A percentile compares a stretch with the other conserved stretches of the same genome.
Conservation (phyloP, 108 stramenopile genomes). For the Nitzschia putrida region DNA sequence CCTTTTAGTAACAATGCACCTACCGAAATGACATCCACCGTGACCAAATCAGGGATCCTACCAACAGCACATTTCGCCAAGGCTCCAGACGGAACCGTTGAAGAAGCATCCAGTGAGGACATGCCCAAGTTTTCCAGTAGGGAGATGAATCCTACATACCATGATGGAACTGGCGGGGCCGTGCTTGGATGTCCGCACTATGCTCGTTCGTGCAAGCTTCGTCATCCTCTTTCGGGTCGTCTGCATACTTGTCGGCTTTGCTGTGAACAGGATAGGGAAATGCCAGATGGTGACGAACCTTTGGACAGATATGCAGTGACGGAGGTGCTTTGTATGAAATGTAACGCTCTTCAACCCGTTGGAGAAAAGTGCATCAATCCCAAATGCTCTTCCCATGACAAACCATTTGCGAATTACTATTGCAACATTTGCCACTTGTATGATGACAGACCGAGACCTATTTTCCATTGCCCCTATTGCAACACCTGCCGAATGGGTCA, state of each 20-base stretch:
- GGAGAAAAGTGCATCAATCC: constrained; percentile 72
- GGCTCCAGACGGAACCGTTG: constrained; percentile 52
- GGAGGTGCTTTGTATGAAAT: constrained; percentile 91
- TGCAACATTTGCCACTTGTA: constrained; percentile 91
- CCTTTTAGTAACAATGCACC: not conserved
- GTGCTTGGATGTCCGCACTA: constrained; percentile 92
- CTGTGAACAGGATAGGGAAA: constrained; percentile 87
- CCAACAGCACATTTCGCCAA: constrained; percentile 74
- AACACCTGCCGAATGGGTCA: constrained; percentile 90
- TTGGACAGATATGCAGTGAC: constrained; percentile 87
- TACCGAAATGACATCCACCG: too few relatives aligned
- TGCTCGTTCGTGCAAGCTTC: constrained; percentile 84
- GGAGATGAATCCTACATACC: constrained; percentile 84
- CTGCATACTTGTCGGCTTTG: constrained; percentile 93
- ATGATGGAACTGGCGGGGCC: constrained; percentile 70
- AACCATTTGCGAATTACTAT: constrained; percentile 76
- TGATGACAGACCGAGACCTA: constrained; percentile 71
- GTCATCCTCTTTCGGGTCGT: constrained; percentile 83
- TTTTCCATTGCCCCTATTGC: constrained; percentile 96
- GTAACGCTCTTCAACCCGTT: constrained; percentile 84
- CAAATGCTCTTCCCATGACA: constrained; percentile 65
- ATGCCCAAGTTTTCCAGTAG: constrained; percentile 71
- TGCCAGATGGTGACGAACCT: constrained; percentile 75
- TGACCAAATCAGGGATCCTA: not conserved
- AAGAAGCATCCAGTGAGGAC: constrained; percentile 55